phyloP scores from a whole-genome alignment of 176 grass and related monocot species.

The Pharus latifolius region DNA sequence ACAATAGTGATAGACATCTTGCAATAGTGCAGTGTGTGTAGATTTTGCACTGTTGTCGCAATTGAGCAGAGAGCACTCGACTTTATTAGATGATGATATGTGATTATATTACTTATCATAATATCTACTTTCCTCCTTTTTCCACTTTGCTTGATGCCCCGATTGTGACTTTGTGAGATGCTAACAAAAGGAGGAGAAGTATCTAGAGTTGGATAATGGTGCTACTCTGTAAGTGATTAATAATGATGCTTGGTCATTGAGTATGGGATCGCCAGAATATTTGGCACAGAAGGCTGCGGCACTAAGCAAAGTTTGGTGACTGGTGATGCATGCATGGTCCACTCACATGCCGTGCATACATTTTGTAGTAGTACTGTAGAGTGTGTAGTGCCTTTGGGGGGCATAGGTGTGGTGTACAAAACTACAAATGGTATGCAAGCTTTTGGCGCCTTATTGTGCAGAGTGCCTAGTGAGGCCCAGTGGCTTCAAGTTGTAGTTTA shows the following conservation, averaged over 20 bases:
- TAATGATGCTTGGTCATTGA: background rate
- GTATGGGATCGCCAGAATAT: background rate
- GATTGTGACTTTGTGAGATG: too few relatives aligned
- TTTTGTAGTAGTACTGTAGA: background rate
- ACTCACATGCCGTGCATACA: background rate
- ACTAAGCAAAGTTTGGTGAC: background rate
- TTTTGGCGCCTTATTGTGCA: background rate
- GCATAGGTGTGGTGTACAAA: background rate
- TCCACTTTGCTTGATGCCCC: too few relatives aligned
- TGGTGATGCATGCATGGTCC: background rate
- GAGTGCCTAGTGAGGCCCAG: background rate
- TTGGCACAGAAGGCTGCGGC: background rate
- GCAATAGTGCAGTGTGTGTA: too few relatives aligned
- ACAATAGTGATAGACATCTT: too few relatives aligned
- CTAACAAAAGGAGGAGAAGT: background rate
- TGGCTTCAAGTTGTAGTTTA: background rate
- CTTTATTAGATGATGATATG: too few relatives aligned
- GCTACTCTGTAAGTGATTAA: background rate
- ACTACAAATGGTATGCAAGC: too few relatives aligned
- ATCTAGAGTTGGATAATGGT: background rate
- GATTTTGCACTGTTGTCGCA: too few relatives aligned
- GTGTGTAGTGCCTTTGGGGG: background rate
- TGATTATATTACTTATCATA: too few relatives aligned
- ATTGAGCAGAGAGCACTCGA: too few relatives aligned
- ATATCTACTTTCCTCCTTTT: too few relatives aligned